Evolutionary conservation across 495 filamentous ascomycete species (phyloP).

Genomic region (Penicillium chermesinum): DNA sequence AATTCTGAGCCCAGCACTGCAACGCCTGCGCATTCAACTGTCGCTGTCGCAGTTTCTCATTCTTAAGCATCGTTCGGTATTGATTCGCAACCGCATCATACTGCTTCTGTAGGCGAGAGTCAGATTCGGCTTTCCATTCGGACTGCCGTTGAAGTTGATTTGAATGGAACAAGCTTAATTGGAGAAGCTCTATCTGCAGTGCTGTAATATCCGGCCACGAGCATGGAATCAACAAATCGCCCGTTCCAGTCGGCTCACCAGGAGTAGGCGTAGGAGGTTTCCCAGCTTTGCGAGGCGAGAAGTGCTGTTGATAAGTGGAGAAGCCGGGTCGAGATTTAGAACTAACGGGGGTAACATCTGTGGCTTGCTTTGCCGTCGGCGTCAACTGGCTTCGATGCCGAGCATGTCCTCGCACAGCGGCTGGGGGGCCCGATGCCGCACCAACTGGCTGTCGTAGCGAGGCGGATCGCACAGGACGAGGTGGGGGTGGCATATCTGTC

Average conservation of each 20-base stretch:
- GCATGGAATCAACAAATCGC: slow-evolving; percentile 24
- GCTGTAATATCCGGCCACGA: slow-evolving; percentile 55
- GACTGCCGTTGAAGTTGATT: slow-evolving; percentile 26
- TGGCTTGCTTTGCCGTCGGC: slow-evolving; percentile 10
- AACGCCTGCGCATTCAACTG: slow-evolving; percentile 38
- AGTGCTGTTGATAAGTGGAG: slow-evolving; percentile 64
- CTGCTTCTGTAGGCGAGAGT: slow-evolving; percentile 30
- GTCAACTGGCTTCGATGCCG: slow-evolving; percentile 39
- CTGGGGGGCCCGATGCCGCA: slow-evolving; percentile 9
- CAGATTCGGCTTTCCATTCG: slow-evolving; percentile 34
- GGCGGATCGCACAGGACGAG: slow-evolving; percentile 33
- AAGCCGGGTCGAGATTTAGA: slow-evolving; percentile 48
- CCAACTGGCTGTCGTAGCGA: slow-evolving; percentile 37
- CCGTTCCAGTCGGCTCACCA: slow-evolving; percentile 5
- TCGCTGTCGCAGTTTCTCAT: slow-evolving; percentile 37
- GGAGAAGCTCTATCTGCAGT: slow-evolving; percentile 67
- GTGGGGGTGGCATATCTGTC: slow-evolving; percentile 35
- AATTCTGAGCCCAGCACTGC: slow-evolving; percentile 34
- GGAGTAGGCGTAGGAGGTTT: slow-evolving; percentile 50
- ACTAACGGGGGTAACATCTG: slow-evolving; percentile 12
- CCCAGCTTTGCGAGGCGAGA: slow-evolving; percentile 57
- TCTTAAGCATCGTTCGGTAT: slow-evolving; percentile 29
- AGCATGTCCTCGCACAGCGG: slow-evolving; percentile 23
- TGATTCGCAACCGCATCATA: slow-evolving; percentile 35
- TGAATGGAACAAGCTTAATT: slow-evolving; percentile 64